phyloP scores from a whole-genome alignment of 768 basidiomycete genomes.

The Hirschioporus abietinus region DNA sequence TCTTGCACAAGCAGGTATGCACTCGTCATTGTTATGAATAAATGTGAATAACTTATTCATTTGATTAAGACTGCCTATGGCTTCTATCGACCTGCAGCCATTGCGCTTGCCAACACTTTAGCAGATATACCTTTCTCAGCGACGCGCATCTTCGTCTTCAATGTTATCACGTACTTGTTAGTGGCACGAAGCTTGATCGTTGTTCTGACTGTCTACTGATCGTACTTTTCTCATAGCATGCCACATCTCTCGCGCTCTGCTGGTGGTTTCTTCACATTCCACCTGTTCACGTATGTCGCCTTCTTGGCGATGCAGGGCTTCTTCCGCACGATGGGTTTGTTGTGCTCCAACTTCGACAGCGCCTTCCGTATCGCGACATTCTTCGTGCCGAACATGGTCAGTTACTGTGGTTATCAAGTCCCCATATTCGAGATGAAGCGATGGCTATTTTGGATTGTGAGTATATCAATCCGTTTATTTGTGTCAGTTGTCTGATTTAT shows the following conservation, averaged over 20 bases:
- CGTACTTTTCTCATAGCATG: background rate
- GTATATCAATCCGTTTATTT: slow-evolving; percentile 19
- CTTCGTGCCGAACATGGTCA: slow-evolving; percentile 72
- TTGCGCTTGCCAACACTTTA: slow-evolving; percentile 60
- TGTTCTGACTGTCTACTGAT: background rate
- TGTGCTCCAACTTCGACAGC: slow-evolving; percentile 49
- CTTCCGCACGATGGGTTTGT: slow-evolving; percentile 68
- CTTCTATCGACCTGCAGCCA: slow-evolving; percentile 61
- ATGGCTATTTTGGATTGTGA: slow-evolving; percentile 82
- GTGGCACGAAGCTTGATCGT: background rate
- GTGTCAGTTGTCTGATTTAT: slow-evolving; percentile 1
- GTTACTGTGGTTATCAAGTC: slow-evolving; percentile 68
- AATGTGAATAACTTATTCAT: background rate
- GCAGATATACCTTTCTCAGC: slow-evolving; percentile 69
- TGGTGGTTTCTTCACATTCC: slow-evolving; percentile 50
- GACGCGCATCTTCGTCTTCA: slow-evolving; percentile 49
- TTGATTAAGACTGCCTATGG: slow-evolving; percentile 45
- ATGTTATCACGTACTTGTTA: slow-evolving; percentile 59
- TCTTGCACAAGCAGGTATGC: slow-evolving; percentile 57
- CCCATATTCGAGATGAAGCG: slow-evolving; percentile 66
- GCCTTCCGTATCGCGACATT: slow-evolving; percentile 54
- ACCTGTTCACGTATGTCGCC: slow-evolving; percentile 58
- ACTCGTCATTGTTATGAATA: background rate
- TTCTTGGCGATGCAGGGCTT: slow-evolving; percentile 78
- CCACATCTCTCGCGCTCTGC: slow-evolving; percentile 24